Percentiles rank a stretch among this genome's conserved stretches.
phyloP scores from a whole-genome alignment of 345 rosid genomes.

The Aquilaria yunnanensis region DNA sequence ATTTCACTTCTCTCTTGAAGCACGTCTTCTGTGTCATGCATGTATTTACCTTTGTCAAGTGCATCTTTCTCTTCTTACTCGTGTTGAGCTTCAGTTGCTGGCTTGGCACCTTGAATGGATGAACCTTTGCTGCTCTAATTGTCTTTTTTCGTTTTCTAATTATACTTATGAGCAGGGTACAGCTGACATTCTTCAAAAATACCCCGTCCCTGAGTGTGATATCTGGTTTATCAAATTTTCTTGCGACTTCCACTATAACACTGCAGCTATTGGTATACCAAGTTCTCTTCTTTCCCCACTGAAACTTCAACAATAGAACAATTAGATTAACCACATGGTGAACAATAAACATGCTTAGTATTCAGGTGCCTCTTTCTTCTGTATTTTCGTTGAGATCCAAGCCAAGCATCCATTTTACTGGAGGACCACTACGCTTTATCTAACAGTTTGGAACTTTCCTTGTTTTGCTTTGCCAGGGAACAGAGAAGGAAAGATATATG shows the following conservation, averaged over 20 bases:
- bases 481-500: slow-evolving; percentile 89
- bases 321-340: neutral
- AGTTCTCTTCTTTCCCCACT: neutral
- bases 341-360: neutral
- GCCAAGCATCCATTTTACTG: neutral
- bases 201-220: slow-evolving; percentile 89
- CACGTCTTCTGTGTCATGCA: neutral
- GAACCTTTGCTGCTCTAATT: neutral
- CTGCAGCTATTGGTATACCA: slow-evolving; percentile 71
- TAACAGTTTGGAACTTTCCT: neutral
- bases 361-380: neutral
- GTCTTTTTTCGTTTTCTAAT: neutral
- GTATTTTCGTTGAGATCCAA: neutral
- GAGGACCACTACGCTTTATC: neutral
- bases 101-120: neutral
- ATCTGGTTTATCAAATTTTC: slow-evolving; percentile 99
- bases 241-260: slow-evolving; percentile 67
- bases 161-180: slow-evolving; percentile 47
- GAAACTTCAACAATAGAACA: neutral
- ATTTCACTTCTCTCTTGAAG: neutral
- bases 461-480: slow-evolving; percentile 49
- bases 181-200: slow-evolving; percentile 79
- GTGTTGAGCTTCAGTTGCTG: neutral
- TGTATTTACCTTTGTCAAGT: neutral
- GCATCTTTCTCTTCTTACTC: neutral